Base-by-base conservation (phyloP, 139 green algal genomes). In the Picochlorum sp. region DNA sequence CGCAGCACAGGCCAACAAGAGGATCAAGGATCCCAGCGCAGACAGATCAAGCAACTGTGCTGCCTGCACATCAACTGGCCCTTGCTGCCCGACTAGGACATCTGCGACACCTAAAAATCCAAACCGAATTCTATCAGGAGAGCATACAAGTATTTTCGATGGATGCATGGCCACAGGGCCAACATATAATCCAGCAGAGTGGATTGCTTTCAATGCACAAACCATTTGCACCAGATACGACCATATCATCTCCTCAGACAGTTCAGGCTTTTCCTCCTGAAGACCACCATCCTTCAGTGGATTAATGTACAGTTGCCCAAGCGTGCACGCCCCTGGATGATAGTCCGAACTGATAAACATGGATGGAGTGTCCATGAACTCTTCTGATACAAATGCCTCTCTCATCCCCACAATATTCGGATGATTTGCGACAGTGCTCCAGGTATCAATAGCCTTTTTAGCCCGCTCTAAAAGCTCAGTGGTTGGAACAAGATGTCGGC, bases 221-320 rank as follows among this genome's bases (percentile, higher is more conserved):
- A 82, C 61, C 37, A 96, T 71, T 77, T 93, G 86, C 14, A 86
- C 65, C 3, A 80, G 62, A 71, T 96, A 96, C 49, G 72, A 79
- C 90, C 90, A 96, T 55, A 96, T 74, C 70, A 83, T 54, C 52
- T 88, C 73, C 75, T 96, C 90, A 21, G 57, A 79, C 20, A 54
- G 47, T 21, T 21, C 18, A 24, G 47, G 18, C 47, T 54, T 54
- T 7, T 54, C 18, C 23, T 77, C 69, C 34, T 74, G 45, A 61
- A 14, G 2, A 24, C 56, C 57, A 31, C 14, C 18, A 11, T 50
- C 68, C 4, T 63, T 28, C 9, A 58, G 56, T 4, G 71, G 71
- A 63, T 65, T 68, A 52, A 84, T 66, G 61, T 84, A 75, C 4
- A 68, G 64, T 49, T 76, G 59, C 58, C 73, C 77, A 52, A 94